A percentile compares a stretch with the other conserved stretches of the same genome.
phyloP scores from a whole-genome alignment of 2,329 filamentous ascomycete genomes.

The Monilinia fructicola region DNA sequence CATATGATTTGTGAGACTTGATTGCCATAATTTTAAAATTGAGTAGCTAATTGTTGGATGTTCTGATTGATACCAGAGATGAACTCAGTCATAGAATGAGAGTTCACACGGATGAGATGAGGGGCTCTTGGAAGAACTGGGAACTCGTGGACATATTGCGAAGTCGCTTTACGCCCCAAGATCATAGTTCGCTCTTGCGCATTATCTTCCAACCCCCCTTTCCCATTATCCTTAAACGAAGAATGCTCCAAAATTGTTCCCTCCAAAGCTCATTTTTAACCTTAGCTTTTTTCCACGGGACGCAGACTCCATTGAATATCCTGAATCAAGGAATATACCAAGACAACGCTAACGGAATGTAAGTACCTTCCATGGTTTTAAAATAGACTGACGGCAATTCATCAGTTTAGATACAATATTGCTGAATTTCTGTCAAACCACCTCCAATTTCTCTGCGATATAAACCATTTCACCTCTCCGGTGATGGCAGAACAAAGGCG shows the following conservation, averaged over 20 bases:
- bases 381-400: too few species aligned
- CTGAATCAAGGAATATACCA: too few species aligned
- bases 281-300: too few species aligned
- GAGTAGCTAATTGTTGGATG: not conserved
- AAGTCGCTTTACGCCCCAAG: not conserved
- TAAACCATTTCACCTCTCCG: not conserved
- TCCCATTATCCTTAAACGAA: not conserved
- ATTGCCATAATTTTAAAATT: not conserved
- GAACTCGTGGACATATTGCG: not conserved
- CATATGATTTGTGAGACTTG: not conserved
- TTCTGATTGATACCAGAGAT: not conserved
- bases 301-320: too few species aligned
- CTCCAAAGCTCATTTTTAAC: not conserved
- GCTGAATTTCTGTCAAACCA: too few species aligned
- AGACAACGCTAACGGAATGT: too few species aligned
- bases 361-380: too few species aligned
- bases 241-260: not conserved
- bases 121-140: not conserved
- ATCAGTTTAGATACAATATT: too few species aligned
- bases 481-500: not conserved
- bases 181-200: not conserved
- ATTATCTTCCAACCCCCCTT: not conserved
- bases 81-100: too few species aligned
- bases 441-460: not conserved
- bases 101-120: not conserved